A percentile compares a stretch with the other conserved stretches of the same genome.
These are phyloP conservation scores for Neodidymelliopsis sp. DNA, from an alignment of 2,329 filamentous ascomycete genomes.

Conservation along the genomic window DNA sequence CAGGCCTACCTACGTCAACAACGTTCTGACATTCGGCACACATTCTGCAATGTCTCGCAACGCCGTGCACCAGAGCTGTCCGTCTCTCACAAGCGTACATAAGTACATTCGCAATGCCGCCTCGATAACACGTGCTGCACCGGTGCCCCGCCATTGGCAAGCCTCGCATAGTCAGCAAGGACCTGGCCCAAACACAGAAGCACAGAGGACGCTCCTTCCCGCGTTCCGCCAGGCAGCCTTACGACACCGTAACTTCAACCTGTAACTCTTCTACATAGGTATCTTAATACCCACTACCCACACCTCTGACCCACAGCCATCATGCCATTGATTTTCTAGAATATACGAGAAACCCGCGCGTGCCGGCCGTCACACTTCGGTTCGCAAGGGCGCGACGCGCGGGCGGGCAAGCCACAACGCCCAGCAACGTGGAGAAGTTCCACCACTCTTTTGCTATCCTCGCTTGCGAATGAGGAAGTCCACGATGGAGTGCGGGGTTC, in stretches of 20 bases:
- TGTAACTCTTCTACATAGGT: too few relatives aligned
- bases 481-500: constrained; percentile 5
- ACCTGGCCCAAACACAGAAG: too few relatives aligned
- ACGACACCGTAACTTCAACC: too few relatives aligned
- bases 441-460: constrained; percentile 3
- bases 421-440: constrained; percentile 2
- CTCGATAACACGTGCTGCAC: constrained; percentile 7
- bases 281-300: too few relatives aligned
- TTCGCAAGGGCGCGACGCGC: neutral
- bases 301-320: neutral
- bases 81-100: too few relatives aligned
- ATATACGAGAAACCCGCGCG: neutral
- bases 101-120: constrained; percentile 8
- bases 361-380: neutral
- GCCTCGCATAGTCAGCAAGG: neutral
- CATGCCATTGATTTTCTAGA: too few relatives aligned
- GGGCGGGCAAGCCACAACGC: constrained; percentile 6
- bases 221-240: too few relatives aligned
- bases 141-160: constrained; percentile 3
- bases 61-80: too few relatives aligned
- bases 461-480: constrained; percentile 1
- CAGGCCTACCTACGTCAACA: too few relatives aligned
- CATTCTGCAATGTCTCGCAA: too few relatives aligned
- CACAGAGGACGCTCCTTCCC: too few relatives aligned
- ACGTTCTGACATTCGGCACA: too few relatives aligned